Evolutionary conservation across 805 yeast genomes (phyloP).

Genomic region (Isabelozyma gotoi): DNA sequence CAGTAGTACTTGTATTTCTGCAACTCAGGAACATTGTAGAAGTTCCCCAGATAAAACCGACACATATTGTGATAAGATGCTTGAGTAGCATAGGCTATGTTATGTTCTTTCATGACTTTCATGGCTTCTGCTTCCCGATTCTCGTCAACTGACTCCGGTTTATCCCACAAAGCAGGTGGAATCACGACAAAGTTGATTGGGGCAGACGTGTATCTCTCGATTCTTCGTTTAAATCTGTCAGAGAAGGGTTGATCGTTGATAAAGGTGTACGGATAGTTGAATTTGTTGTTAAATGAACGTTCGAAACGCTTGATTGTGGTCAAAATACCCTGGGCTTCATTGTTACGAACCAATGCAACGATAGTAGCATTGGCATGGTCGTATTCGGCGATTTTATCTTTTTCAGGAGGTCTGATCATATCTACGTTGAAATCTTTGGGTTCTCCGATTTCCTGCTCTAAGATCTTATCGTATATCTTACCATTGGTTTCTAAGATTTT

Average conservation of each 20-base stretch:
- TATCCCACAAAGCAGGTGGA: constrained; percentile 51
- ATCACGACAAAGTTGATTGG: constrained; percentile 40
- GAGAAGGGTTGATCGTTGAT: constrained; percentile 70
- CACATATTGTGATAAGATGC: constrained; percentile 82
- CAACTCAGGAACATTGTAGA: constrained; percentile 63
- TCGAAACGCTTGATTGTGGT: constrained; percentile 63
- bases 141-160: constrained; percentile 56
- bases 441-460: constrained; percentile 40
- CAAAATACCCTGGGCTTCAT: constrained; percentile 51
- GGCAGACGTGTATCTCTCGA: constrained; percentile 33
- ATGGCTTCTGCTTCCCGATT: constrained; percentile 41
- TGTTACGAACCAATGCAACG: constrained; percentile 67
- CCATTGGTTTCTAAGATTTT: constrained; percentile 38
- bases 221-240: constrained; percentile 49
- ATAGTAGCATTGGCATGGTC: constrained; percentile 73
- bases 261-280: constrained; percentile 78
- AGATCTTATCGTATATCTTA: constrained; percentile 33
- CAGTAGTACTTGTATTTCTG: constrained; percentile 68
- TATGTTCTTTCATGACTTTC: constrained; percentile 35
- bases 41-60: constrained; percentile 66
- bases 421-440: constrained; percentile 44
- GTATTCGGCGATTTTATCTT: constrained; percentile 19
- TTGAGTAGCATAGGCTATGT: constrained; percentile 60
- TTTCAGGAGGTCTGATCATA: constrained; percentile 24
- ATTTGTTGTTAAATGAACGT: constrained; percentile 62